Base-by-base conservation (phyloP, 352 stramenopile species). In the Pythium sp. region DNA sequence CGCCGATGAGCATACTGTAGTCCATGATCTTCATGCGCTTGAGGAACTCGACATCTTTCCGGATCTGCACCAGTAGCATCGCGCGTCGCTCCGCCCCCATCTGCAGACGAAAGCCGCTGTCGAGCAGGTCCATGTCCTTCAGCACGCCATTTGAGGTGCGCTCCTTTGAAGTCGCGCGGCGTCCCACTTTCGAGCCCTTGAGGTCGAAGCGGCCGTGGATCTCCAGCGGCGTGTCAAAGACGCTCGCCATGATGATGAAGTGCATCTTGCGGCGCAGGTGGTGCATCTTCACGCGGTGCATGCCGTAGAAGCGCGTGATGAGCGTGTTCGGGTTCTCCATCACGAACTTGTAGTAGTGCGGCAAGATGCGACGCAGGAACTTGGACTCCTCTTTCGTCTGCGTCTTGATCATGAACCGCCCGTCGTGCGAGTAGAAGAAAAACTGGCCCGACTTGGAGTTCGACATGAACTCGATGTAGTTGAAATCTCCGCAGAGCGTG, bases 361-460 rank as follows among this genome's bases (percentile, higher is more conserved):
- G 96, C 36, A 99, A 70, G 70, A 99, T 98, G 65, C 97, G 87
- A 8, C 95, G 87, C 61, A 99, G 85, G 70, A 99, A 99, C 77
- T 99, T 99, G 61, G 89, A 98, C 83, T 99, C 98, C n/a, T 96
- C 93, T 74, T 99, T 98, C 6, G 95, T 99, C 84, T 98, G 97
- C 15, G 97, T 99, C 84, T 99, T 99, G 80, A 99, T 99, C 92
- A 99, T 99, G 77, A 98, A 99, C 41, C 81, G 74, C 1, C 86
- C 84, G 80, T 99, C 97, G 76, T 98, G 93, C 9, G 96, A 99
- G 72, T 99, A 99, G 76, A 99, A 99, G 82, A 99, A 99, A 79
- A 99, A 99, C 71, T 99, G 96, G 5, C 97, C 97, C 74, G 91
- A 98, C 80, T 99, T 99, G 59, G 95, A 98, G 78, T 99, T 99